Evolutionary conservation across 1,139 yeast genomes (phyloP), one percentile per base, ranked within the genome.

Genomic region (Protomyces arabidopsidicola): DNA sequence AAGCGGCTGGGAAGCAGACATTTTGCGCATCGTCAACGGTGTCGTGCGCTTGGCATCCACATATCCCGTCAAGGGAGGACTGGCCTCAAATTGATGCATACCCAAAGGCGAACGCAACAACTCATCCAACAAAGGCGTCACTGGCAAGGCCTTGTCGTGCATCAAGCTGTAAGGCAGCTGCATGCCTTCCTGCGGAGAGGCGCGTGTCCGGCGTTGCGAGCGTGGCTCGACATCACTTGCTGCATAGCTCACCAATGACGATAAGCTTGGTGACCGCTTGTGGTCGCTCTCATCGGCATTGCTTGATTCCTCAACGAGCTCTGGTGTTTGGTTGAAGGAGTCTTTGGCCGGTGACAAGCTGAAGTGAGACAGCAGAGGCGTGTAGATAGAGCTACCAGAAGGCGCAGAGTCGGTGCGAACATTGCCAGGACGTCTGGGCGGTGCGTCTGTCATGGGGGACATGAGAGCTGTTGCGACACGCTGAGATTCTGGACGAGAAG

Each of bases 211-310:
- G 9, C 12, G 22, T 16, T 5, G 48, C 12, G 48, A 42, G 20
- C 48, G 48, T 10, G 48, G 48, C 20, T 42, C 48, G 10, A 42
- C 24, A 18, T 42, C 48, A 9, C 48, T 42, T 1, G 48, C 48
- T 10, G 48, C 48, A 42, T 42, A 42, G 10, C 48, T 42, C 22
- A 42, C 22, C 14, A 42, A 10, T 0, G 48, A 42, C 12, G 22
- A n/a, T 9, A 42, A 20, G 22, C 48, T 42, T n/a, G 48, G 48
- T 18, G 48, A 42, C 6, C 48, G 48, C 48, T 42, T 42, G 48
- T 42, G 48, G 22, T 42, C 48, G 18, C 34, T 42, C 14, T 58
- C 62, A 9, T 58, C 62, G n/a, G 62, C 34, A 52, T 55, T 58
- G 52, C 56, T 52, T 18, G 53, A n/a, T 18, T 36, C 56, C 6